phyloP scores from a whole-genome alignment of 257 asterid genomes.

The Solanum sejunctum region DNA sequence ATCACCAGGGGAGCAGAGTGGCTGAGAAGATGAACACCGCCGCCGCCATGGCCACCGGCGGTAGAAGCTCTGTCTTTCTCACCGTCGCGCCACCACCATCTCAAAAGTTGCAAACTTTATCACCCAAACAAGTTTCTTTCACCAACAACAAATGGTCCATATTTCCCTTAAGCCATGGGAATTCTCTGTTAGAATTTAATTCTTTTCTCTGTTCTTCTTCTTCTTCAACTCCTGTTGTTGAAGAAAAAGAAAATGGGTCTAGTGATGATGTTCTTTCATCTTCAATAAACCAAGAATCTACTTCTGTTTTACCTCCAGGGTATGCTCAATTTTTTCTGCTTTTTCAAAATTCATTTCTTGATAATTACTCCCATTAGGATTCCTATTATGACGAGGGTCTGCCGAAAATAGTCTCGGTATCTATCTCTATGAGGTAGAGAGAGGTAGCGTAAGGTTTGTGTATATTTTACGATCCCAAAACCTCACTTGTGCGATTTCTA shows the following conservation, averaged over 20 bases:
- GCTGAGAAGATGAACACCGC: slow-evolving; percentile 19
- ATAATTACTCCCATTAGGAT: no score
- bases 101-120: not conserved
- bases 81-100: slow-evolving; percentile 17
- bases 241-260: slow-evolving; percentile 5
- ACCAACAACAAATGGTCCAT: slow-evolving; percentile 4
- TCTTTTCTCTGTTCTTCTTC: slow-evolving; percentile 9
- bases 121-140: not conserved
- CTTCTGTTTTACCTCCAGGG: slow-evolving; percentile 27
- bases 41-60: slow-evolving; percentile 22
- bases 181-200: no score
- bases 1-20: slow-evolving; percentile 1
- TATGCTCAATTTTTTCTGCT: not conserved
- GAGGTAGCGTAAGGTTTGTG: no score
- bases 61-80: slow-evolving; percentile 18
- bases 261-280: slow-evolving; percentile 3
- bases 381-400: no score
- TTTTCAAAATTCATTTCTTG: not conserved
- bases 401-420: no score
- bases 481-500: no score
- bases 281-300: slow-evolving; percentile 10
- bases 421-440: no score
- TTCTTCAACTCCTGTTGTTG: slow-evolving; percentile 30
- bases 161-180: not conserved
- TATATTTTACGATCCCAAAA: no score